Conservation (phyloP, 1,284 basidiomycete genomes). For the Ceratobasidium sp. region DNA sequence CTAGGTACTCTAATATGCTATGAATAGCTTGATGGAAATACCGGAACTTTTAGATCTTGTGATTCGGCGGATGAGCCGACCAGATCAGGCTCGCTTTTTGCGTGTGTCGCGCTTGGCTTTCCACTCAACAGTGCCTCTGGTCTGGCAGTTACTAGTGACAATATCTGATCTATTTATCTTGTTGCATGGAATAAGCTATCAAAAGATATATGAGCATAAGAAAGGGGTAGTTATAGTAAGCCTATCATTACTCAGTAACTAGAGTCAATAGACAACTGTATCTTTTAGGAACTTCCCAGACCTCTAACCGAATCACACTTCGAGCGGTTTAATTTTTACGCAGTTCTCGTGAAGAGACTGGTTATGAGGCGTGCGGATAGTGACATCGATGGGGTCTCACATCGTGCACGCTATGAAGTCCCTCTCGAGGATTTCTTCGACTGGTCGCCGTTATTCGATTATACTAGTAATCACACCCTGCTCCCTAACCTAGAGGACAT, state of each 20-base stretch:
- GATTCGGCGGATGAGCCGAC: not conserved
- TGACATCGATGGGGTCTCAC: not conserved
- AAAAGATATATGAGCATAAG: not conserved
- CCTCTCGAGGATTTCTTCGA: not conserved
- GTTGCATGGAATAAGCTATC: not conserved
- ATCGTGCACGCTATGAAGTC: not conserved
- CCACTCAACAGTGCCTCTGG: not conserved
- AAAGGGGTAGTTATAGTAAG: not conserved
- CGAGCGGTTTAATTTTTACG: not conserved
- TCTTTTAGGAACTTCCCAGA: not conserved
- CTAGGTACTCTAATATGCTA: not conserved
- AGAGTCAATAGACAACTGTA: not conserved
- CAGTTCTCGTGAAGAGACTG: not conserved
- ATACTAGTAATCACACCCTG: not conserved
- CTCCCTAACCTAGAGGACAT: not conserved
- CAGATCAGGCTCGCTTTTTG: slow-evolving; percentile 2
- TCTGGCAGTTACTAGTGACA: not conserved
- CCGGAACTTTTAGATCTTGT: not conserved
- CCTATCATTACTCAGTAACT: not conserved
- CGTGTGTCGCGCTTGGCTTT: not conserved
- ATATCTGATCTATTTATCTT: not conserved
- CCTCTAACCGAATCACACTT: not conserved
- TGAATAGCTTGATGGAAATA: not conserved
- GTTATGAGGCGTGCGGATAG: too few species aligned
- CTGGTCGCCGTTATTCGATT: not conserved